phyloP scores from a whole-genome alignment of 805 yeast genomes.

The Hemisphaericaspora nanyangensis region DNA sequence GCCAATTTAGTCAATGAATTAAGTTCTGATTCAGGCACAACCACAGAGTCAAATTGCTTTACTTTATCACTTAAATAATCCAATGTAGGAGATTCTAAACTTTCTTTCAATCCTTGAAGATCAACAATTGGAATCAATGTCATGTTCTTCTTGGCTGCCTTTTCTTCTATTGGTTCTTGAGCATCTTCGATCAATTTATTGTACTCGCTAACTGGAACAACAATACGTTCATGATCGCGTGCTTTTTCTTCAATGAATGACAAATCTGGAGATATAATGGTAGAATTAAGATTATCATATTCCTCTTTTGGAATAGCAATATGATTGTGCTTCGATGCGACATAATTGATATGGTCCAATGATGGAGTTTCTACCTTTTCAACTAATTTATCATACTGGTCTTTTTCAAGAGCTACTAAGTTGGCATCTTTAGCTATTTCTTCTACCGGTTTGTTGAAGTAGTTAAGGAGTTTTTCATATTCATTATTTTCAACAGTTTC shows the following conservation, averaged over 20 bases:
- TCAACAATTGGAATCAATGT: conserved; percentile 7
- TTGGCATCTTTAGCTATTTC: conserved; percentile 9
- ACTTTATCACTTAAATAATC: conserved; percentile 22
- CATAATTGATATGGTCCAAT: conserved; percentile 21
- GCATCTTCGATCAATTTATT: neutral
- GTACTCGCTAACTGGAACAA: conserved; percentile 10
- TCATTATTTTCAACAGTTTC: conserved; percentile 11
- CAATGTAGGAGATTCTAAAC: conserved; percentile 25
- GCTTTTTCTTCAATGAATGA: conserved; percentile 7
- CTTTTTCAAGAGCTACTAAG: conserved; percentile 4
- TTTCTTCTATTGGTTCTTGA: conserved; percentile 8
- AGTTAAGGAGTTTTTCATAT: conserved; percentile 10
- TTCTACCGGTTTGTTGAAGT: conserved; percentile 19
- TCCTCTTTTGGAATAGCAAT: conserved; percentile 17
- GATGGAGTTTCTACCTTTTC: conserved; percentile 20
- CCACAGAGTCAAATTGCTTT: conserved; percentile 9
- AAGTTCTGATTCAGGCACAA: conserved; percentile 13
- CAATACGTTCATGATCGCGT: conserved; percentile 38
- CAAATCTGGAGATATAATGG: conserved; percentile 8
- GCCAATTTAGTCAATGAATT: conserved; percentile 9
- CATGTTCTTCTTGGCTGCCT: conserved; percentile 6
- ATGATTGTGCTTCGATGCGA: conserved; percentile 17
- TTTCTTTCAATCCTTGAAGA: conserved; percentile 1
- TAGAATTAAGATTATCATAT: conserved; percentile 7
- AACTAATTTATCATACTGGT: conserved; percentile 5